Percentiles rank a stretch among this genome's conserved stretches.
These are phyloP conservation scores for Hypoxylon rubiginosum DNA, from an alignment of 2,329 filamentous ascomycete genomes.

Conservation along the genomic window DNA sequence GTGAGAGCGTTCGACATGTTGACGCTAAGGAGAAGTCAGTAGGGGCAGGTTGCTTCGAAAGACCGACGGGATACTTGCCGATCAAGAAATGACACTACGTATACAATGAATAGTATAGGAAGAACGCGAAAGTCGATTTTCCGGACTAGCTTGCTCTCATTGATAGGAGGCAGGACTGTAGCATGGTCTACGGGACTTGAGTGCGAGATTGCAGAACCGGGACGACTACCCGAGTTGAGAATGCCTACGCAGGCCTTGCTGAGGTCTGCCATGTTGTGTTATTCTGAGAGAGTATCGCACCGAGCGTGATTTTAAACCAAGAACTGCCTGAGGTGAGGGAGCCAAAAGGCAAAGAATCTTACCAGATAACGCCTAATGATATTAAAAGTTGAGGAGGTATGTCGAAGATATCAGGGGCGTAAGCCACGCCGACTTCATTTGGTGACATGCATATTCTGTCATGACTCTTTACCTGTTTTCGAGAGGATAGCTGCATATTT, in stretches of 20 bases:
- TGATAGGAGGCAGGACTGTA: not conserved
- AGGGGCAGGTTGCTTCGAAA: not conserved
- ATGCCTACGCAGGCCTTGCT: not conserved
- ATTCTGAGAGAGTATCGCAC: not conserved
- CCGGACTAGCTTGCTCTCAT: constrained; percentile 26
- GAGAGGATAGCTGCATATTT: too few species aligned
- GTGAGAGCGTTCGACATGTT: constrained; percentile 44
- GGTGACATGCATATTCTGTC: too few species aligned
- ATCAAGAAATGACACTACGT: constrained; percentile 40
- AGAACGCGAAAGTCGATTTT: constrained; percentile 41
- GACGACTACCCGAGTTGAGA: not conserved
- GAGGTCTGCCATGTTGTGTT: not conserved
- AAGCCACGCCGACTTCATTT: too few species aligned
- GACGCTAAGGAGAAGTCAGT: constrained; percentile 15
- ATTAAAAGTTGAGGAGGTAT: not conserved
- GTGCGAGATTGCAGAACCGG: not conserved
- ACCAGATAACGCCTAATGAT: not conserved
- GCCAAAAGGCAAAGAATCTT: not conserved
- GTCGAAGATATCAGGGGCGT: too few species aligned
- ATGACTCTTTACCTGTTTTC: not conserved
- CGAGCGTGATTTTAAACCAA: not conserved
- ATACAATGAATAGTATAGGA: constrained; percentile 39
- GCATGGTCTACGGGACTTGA: not conserved
- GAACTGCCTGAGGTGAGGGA: not conserved
- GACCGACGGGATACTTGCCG: constrained; percentile 21